Evolutionary conservation across 495 filamentous ascomycete genomes (phyloP).

Genomic region (Hypomontagnella monticulosa): DNA sequence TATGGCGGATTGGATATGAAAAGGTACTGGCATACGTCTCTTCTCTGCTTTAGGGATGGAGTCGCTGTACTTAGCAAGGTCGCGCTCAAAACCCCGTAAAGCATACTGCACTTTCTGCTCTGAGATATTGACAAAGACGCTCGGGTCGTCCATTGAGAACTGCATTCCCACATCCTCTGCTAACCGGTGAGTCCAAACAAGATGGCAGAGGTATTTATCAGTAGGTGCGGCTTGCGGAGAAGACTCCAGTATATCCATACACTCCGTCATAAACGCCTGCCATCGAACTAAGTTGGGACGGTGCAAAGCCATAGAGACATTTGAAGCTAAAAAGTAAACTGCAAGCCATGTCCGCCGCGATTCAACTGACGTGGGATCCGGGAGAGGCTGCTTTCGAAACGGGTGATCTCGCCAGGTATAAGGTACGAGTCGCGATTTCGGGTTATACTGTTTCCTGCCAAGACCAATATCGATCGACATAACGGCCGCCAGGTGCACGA

Average conservation of each 20-base stretch:
- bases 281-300: constrained; percentile 85
- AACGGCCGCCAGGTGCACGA: constrained; percentile 82
- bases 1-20: background rate
- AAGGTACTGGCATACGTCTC: constrained; percentile 51
- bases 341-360: constrained; percentile 79
- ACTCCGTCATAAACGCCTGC: constrained; percentile 87
- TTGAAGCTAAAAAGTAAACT: constrained; percentile 80
- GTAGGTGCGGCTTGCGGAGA: constrained; percentile 76
- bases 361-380: constrained; percentile 74
- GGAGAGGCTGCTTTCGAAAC: constrained; percentile 57
- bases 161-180: constrained; percentile 81
- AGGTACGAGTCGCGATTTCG: constrained; percentile 49
- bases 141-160: constrained; percentile 80
- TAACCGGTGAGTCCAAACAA: constrained; percentile 79
- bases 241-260: constrained; percentile 74
- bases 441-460: constrained; percentile 63
- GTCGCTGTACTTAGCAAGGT: constrained; percentile 73
- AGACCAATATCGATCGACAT: constrained; percentile 92
- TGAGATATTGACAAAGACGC: constrained; percentile 69
- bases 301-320: constrained; percentile 79
- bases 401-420: constrained; percentile 59
- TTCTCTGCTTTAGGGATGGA: constrained; percentile 60
- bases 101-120: constrained; percentile 79
- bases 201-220: constrained; percentile 77
- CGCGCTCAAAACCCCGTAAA: constrained; percentile 77